phyloP scores from a whole-genome alignment of 2,329 filamentous ascomycete genomes.

The Annulohypoxylon truncatum region DNA sequence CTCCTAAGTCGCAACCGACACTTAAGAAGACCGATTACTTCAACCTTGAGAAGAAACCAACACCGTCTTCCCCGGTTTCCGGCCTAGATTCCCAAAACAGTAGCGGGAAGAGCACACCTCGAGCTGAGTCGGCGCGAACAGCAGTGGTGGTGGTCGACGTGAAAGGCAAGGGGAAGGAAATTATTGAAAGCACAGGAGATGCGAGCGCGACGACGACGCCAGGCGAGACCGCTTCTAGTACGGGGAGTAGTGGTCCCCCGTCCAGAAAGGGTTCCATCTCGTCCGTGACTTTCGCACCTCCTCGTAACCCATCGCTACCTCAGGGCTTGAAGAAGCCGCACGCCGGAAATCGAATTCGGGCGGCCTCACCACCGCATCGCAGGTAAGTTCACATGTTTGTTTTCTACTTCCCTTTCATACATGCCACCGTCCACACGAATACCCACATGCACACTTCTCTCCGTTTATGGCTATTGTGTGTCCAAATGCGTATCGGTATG shows the following conservation, averaged over 20 bases:
- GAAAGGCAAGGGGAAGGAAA: conserved; percentile 43
- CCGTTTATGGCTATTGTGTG: neutral
- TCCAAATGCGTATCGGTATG: conserved; percentile 12
- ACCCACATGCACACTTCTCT: neutral
- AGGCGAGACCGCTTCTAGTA: conserved; percentile 53
- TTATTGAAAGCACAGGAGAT: conserved; percentile 46
- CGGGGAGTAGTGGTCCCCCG: conserved; percentile 49
- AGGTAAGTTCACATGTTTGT: conserved; percentile 56
- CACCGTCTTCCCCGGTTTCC: neutral
- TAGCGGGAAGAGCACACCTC: conserved; percentile 29
- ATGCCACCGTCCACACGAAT: conserved; percentile 3
- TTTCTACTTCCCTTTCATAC: conserved; percentile 9
- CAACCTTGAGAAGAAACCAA: conserved; percentile 38
- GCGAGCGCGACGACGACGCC: conserved; percentile 51
- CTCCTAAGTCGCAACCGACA: conserved; percentile 45
- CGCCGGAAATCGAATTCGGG: conserved; percentile 56
- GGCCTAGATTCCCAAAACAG: conserved; percentile 17
- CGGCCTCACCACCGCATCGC: conserved; percentile 61
- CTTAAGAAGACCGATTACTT: conserved; percentile 47
- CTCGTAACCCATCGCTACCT: conserved; percentile 58
- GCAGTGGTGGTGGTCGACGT: conserved; percentile 17
- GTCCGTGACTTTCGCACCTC: conserved; percentile 61
- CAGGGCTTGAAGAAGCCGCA: conserved; percentile 62
- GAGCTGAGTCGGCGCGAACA: conserved; percentile 27
- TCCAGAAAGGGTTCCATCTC: conserved; percentile 60